Base-by-base conservation (phyloP, 306 rosid genomes). In the Corylus heterophylla region DNA sequence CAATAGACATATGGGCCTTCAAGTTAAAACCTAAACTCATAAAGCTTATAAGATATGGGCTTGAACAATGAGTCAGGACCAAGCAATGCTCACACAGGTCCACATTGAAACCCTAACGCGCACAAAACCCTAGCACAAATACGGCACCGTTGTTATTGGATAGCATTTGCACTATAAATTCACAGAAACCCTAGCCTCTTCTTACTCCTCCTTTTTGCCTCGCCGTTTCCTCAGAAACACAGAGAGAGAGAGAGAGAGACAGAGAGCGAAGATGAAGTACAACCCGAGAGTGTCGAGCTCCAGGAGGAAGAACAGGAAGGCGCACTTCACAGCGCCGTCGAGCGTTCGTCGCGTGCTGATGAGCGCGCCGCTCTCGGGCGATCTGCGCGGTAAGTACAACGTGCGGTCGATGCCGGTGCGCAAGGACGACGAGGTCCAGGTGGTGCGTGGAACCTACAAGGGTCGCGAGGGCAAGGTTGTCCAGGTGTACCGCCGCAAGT, bases 401-500 rank as follows among this genome's bases (percentile, higher is more conserved):
- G 98, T 91, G 12, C 85, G 98, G 0, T 95, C 98, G 2, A 86
- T 95, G 83, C 97, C 98, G 35, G 86, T 95, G 39, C 93, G 98
- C 17, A 95, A 95, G 76, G 98, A 95, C 80, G 98, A 95, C 69
- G 98, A 95, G 83, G 97, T 95, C 4, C 98, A 92, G 78, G 92
- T 95, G 6, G 91, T 95, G 3, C 88, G 98, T 0, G 98, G 98
- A 0, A 95, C 97, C 37, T 91, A 69, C 92, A 95, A 92, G 76
- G 98, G 98, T 11, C 93, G 98, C 1, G 98, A 95, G 39, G 98
- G 98, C 0, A 95, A 95, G 85, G 91, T 95, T 0, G 97, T 92
- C 0, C 95, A 91, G 89, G 98, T 95, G 1, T 95, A 95, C 79
- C 97, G 98, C 31, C 95, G 95, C 18, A 95, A 95, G 71, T 95